These are phyloP conservation scores for Rhizopogon hawkerae DNA, from an alignment of 1,284 basidiomycete genomes.

Conservation along the genomic window DNA sequence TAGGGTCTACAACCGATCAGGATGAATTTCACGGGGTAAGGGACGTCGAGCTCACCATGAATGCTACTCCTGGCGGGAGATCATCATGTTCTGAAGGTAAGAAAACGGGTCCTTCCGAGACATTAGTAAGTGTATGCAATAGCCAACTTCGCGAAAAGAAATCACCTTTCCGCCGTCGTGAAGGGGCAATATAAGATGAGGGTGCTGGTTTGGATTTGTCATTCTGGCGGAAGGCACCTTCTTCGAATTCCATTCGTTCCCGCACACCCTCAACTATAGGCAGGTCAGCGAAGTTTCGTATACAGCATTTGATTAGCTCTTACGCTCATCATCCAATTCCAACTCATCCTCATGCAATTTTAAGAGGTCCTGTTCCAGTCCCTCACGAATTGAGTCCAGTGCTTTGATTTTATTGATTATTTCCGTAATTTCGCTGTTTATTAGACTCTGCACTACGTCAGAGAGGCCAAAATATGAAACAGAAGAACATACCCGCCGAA, in stretches of 20 bases:
- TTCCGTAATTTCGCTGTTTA: constrained; percentile 80
- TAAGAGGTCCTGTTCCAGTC: constrained; percentile 77
- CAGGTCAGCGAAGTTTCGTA: constrained; percentile 6
- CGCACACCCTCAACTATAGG: constrained; percentile 74
- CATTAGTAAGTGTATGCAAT: constrained; percentile 14
- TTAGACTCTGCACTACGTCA: constrained; percentile 52
- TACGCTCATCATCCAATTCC: constrained; percentile 90
- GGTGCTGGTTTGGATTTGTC: constrained; percentile 27
- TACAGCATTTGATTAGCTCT: constrained; percentile 23
- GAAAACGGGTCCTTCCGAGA: constrained; percentile 74
- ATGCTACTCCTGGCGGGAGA: constrained; percentile 87
- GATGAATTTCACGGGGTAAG: constrained; percentile 6
- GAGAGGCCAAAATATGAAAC: not conserved
- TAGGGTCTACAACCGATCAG: constrained; percentile 53
- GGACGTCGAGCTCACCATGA: constrained; percentile 63
- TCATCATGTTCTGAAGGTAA: constrained; percentile 97
- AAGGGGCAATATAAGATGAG: constrained; percentile 46
- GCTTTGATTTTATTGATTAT: constrained; percentile 84
- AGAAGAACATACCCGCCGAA: constrained; percentile 62
- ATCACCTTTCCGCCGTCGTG: constrained; percentile 68
- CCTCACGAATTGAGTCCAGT: constrained; percentile 73
- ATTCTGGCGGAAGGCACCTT: constrained; percentile 32
- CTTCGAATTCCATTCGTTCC: constrained; percentile 71
- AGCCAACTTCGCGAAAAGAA: not conserved
- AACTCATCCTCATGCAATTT: constrained; percentile 91